These are phyloP conservation scores for Sugiyamaella lignohabitans DNA, from an alignment of 805 yeast genomes.

Conservation along the genomic window DNA sequence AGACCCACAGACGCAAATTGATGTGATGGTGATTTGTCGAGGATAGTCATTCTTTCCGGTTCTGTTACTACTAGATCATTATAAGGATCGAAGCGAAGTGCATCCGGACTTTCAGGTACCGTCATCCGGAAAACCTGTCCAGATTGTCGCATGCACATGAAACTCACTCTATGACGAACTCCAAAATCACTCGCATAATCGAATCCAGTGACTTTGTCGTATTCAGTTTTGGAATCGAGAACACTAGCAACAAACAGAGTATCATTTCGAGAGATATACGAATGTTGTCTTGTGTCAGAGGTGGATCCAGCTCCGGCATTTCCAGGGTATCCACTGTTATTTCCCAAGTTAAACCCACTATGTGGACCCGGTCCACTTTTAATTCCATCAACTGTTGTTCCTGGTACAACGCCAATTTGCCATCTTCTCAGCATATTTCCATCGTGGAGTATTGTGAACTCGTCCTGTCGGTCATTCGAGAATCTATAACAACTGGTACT, in stretches of 20 bases:
- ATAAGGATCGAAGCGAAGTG: conserved; percentile 58
- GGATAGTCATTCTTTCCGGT: conserved; percentile 15
- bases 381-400: background rate
- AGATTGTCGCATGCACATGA: conserved; percentile 84
- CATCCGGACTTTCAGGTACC: conserved; percentile 57
- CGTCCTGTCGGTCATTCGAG: conserved; percentile 58
- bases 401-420: conserved; percentile 50
- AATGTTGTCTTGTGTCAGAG: conserved; percentile 1
- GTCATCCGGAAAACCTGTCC: conserved; percentile 82
- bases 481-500: conserved; percentile 21
- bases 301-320: background rate
- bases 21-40: conserved; percentile 6
- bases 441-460: conserved; percentile 70
- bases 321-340: background rate
- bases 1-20: background rate
- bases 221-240: conserved; percentile 64
- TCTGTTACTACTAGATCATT: conserved; percentile 27
- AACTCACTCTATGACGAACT: conserved; percentile 50
- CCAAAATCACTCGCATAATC: conserved; percentile 62
- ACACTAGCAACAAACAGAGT: conserved; percentile 70
- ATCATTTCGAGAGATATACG: conserved; percentile 32
- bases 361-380: background rate
- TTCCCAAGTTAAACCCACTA: background rate
- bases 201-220: conserved; percentile 76
- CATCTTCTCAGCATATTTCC: conserved; percentile 76